Evolutionary conservation across 2,329 filamentous ascomycete species (phyloP).

Genomic region (Pseudocercospora cruenta): DNA sequence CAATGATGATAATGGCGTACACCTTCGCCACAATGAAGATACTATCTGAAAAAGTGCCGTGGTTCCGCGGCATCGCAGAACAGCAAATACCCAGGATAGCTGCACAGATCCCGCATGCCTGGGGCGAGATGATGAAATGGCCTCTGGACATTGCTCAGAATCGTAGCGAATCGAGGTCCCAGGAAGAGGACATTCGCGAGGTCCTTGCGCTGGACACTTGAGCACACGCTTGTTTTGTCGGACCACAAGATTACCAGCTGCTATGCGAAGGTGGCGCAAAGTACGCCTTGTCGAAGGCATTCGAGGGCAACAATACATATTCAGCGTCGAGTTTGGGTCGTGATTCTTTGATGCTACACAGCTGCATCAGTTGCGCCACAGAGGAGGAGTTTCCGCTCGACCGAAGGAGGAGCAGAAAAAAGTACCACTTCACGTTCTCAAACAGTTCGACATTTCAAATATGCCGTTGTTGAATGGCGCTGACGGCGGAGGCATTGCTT

Average conservation of each 20-base stretch:
- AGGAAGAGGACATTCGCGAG: slow-evolving; percentile 20
- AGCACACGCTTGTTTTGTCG: background rate
- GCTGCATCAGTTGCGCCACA: background rate
- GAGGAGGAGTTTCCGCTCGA: slow-evolving; percentile 23
- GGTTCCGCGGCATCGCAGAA: slow-evolving; percentile 32
- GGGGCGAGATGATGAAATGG: slow-evolving; percentile 31
- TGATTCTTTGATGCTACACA: background rate
- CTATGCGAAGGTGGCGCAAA: background rate
- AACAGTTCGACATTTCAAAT: background rate
- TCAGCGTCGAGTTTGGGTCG: background rate
- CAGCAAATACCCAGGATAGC: slow-evolving; percentile 28
- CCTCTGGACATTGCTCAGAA: slow-evolving; percentile 26
- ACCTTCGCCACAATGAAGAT: slow-evolving; percentile 34
- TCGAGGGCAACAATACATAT: background rate
- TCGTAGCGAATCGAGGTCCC: slow-evolving; percentile 10
- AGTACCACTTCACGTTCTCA: background rate
- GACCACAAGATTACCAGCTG: background rate
- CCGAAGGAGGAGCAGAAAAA: slow-evolving; percentile 14
- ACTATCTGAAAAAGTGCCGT: slow-evolving; percentile 28
- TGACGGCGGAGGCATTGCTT: background rate
- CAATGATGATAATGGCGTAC: slow-evolving; percentile 18
- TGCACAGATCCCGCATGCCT: slow-evolving; percentile 24
- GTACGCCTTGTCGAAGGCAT: background rate
- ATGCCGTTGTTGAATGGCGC: slow-evolving; percentile 6
- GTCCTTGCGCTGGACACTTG: slow-evolving; percentile 11